Evolutionary conservation across 2,329 filamentous ascomycete species (phyloP).

Genomic region (Myriosclerotinia scirpicola): DNA sequence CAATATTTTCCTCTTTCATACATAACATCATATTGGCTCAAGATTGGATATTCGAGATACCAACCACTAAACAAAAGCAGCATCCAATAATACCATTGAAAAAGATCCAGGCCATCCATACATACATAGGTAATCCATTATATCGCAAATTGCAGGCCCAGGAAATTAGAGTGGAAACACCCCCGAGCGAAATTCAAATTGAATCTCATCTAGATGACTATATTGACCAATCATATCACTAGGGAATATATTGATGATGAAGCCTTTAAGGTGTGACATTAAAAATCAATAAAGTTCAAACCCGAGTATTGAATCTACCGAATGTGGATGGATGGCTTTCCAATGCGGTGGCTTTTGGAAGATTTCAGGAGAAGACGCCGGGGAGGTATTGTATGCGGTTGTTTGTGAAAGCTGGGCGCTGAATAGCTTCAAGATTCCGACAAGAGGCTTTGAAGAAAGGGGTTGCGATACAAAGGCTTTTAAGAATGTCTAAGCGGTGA

Average conservation of each 20-base stretch:
- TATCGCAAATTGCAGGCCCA: background rate
- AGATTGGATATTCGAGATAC: no score
- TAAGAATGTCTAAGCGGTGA: background rate
- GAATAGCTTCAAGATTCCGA: background rate
- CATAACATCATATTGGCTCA: no score
- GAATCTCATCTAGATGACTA: background rate
- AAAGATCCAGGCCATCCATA: background rate
- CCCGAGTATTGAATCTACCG: background rate
- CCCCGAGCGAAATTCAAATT: background rate
- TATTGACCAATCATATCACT: background rate
- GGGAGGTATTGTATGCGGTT: no score
- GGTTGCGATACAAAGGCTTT: background rate
- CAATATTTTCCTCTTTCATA: no score
- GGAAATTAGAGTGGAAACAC: constrained; percentile 2
- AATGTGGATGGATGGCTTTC: background rate
- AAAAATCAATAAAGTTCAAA: constrained; percentile 12
- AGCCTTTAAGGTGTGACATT: background rate
- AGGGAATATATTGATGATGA: background rate
- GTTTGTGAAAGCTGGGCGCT: background rate
- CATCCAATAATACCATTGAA: no score
- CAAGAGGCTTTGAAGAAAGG: constrained; percentile 1
- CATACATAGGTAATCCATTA: no score
- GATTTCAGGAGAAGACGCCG: background rate
- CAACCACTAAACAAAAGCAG: no score
- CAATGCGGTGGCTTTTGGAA: background rate